Percentiles rank a stretch among this genome's conserved stretches.
These are phyloP conservation scores for Beauveria medogensis DNA, from an alignment of 2,329 filamentous ascomycete species.

Conservation along the genomic window DNA sequence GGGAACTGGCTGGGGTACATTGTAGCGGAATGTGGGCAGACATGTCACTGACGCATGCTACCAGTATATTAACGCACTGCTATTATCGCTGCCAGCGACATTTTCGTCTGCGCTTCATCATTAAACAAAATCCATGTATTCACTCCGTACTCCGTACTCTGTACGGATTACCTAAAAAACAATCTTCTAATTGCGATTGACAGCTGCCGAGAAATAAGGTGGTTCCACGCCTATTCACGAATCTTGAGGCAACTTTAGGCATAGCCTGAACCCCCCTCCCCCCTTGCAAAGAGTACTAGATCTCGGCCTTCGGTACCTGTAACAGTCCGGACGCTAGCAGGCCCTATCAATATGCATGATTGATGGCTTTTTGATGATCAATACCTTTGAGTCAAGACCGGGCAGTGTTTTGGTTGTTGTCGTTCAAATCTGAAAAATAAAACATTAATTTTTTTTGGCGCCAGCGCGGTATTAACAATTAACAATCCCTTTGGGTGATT, in stretches of 20 bases:
- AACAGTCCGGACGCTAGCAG: not conserved
- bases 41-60: not conserved
- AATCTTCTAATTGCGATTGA: not conserved
- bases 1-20: not conserved
- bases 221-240: not conserved
- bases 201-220: not conserved
- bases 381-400: not conserved
- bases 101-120: not conserved
- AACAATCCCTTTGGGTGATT: not conserved
- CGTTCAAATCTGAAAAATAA: not conserved
- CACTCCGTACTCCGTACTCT: not conserved
- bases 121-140: not conserved
- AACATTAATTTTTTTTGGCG: not conserved
- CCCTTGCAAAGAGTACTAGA: not conserved
- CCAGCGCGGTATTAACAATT: not conserved
- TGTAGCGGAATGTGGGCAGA: not conserved
- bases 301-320: slow-evolving; percentile 5
- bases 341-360: not conserved
- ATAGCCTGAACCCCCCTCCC: not conserved
- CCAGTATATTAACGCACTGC: not conserved
- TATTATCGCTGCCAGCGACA: not conserved
- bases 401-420: not conserved
- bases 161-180: not conserved
- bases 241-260: not conserved
- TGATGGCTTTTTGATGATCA: not conserved